Base-by-base conservation (phyloP, 73 alveolate species). In the Tetrahymena malaccensis region DNA sequence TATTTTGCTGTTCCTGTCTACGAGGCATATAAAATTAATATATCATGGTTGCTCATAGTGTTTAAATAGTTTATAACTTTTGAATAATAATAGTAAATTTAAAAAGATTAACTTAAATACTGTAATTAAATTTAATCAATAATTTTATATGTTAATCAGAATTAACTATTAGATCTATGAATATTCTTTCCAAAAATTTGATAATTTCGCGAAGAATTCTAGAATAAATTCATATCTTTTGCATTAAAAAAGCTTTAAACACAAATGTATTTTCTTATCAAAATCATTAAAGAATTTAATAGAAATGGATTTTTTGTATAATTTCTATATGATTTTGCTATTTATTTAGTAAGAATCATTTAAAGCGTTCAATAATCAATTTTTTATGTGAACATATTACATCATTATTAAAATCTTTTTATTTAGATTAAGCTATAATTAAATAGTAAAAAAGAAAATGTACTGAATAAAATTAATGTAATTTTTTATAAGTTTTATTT, bases 1-100 rank as follows among this genome's bases (percentile, higher is more conserved):
- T 43, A 89, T 89, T 95, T 83, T 19, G 95, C 94, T 31, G 58
- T 95, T 31, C 95, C 97, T 89, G 95, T 95, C 50, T 95, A 44
- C 11, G 97, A 84, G 27, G 96, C 97, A 89, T 85, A 95, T 43
- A 95, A 93, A 22, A 95, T 89, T 31, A 85, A 33, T 22, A 70
- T n/a, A 27, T 70, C 89, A n/a, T 70, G 89, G 37, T 7, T 70
- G 21, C 89, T 70, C 89, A 70, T 70, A n/a, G 0, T 70, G 85
- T 11, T 4, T 4, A 70, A 25, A 27, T 12, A 3, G 0, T 11
- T 70, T 1, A 27, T 25, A 27, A n/a, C 10, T 25, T 3, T 3
- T 19, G 8, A 70, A 33, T 0, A 70, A 70, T 70, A 40, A 27
- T 70, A 9, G 31, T 4, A 70, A 10, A 25, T 70, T 27, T 70